Evolutionary conservation across 2,329 filamentous ascomycete species (phyloP), one percentile per base, ranked within the genome.

Genomic region (Aspergillus melleus): DNA sequence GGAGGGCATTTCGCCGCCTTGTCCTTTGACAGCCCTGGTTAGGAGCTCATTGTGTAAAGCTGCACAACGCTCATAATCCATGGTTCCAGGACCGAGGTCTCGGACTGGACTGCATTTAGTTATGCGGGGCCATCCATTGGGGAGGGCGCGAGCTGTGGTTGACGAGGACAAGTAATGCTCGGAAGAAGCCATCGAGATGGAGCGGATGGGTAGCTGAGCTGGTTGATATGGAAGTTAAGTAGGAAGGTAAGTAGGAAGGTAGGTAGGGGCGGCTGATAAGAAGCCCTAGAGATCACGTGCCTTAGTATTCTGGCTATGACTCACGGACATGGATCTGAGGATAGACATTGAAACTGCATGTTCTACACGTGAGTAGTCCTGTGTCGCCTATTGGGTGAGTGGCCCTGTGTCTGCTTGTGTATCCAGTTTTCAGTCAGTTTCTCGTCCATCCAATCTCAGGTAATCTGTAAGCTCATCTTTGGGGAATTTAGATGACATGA

Each of bases 31-130:
- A 11, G 52, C 59, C 39, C 42, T 56, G 47, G 49, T 56, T 4
- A 61, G 52, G 30, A 61, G 55, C 49, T 58, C 42, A 29, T 61
- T 61, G 49, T 61, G 59, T 24, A 61, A 52, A 19, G 55, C 59
- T 46, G 59, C 59, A 56, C 59, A 61, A n/a, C 59, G 59, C 47
- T 61, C 52, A 49, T 61, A 59, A 49, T 61, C 55, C 59, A 61
- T 54, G 5, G 12, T 58, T 42, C 36, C 49, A 26, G 55, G 55
- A 39, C 52, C 32, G 12, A 52, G 54, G 46, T 61, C 52, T 29
- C 59, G 36, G 47, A 58, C 32, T 20, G 59, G 59, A 58, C 30
- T 61, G 47, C 55, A 55, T 52, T 54, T 36, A n/a, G 59, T 58
- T 47, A 61, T 61, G 47, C 59, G 59, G 52, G 58, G 58, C 49